Percentiles rank a stretch among this genome's conserved stretches.
Conservation (phyloP, 805 yeast species). For the Lachancea fermentati region DNA sequence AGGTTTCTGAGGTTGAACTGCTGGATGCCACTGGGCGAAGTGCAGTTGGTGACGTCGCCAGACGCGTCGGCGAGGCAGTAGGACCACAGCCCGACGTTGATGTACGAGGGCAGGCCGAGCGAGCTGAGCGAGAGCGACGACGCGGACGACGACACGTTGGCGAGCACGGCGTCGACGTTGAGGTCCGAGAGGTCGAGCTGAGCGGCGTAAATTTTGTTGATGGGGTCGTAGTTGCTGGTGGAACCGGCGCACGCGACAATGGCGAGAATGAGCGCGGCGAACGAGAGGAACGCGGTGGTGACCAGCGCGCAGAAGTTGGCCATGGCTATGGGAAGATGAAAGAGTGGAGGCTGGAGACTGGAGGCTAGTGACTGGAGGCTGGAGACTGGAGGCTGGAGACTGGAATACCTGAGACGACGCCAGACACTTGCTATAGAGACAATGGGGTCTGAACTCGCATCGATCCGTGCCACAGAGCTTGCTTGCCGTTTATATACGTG, state of each 20-base stretch:
- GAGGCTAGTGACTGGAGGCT: slow-evolving; percentile 1
- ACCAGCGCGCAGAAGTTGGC: slow-evolving; percentile 18
- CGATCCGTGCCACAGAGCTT: no score
- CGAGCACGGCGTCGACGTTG: slow-evolving; percentile 13
- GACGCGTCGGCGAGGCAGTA: slow-evolving; percentile 45
- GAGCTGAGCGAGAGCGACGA: slow-evolving; percentile 11
- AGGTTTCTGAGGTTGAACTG: slow-evolving; percentile 22
- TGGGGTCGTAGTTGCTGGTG: slow-evolving; percentile 36
- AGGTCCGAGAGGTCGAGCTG: slow-evolving; percentile 39
- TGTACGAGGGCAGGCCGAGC: slow-evolving; percentile 39
- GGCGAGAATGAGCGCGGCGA: slow-evolving; percentile 43
- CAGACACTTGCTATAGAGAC: not conserved
- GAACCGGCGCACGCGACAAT: slow-evolving; percentile 51
- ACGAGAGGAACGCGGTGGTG: slow-evolving; percentile 28
- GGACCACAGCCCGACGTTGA: slow-evolving; percentile 58
- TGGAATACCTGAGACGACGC: not conserved
- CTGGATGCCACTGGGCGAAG: slow-evolving; percentile 28
- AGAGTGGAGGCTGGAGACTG: no score
- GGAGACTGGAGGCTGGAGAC: not conserved
- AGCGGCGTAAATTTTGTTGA: slow-evolving; percentile 43
- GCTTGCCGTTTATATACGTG: no score
- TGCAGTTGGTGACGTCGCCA: slow-evolving; percentile 21
- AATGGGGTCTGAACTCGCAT: slow-evolving; percentile 5
- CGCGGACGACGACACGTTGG: slow-evolving; percentile 14
- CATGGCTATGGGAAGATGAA: no score